Evolutionary conservation across 2,329 filamentous ascomycete genomes (phyloP).

Genomic region (Penicillium sclerotiorum): DNA sequence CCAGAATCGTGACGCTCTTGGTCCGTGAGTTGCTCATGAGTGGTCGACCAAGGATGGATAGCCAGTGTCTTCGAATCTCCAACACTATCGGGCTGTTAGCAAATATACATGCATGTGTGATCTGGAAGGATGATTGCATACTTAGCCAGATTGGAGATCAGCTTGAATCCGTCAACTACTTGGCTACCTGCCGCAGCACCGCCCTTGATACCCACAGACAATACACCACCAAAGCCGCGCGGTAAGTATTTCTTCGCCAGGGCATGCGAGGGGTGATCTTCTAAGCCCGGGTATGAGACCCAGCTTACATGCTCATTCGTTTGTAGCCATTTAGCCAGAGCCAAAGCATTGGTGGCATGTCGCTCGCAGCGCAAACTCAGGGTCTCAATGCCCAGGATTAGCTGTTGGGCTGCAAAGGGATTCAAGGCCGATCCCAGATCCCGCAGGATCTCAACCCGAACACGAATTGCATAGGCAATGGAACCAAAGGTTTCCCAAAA

Average conservation of each 20-base stretch:
- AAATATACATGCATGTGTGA: background rate
- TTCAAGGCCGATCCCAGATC: constrained; percentile 82
- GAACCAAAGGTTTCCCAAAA: constrained; percentile 92
- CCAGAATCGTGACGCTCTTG: constrained; percentile 80
- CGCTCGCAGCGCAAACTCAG: constrained; percentile 82
- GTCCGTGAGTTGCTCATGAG: constrained; percentile 86
- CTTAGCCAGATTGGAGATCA: constrained; percentile 95
- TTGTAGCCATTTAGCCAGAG: constrained; percentile 80
- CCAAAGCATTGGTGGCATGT: constrained; percentile 80
- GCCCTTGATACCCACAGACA: constrained; percentile 93
- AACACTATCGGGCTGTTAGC: constrained; percentile 49
- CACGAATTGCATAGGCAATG: constrained; percentile 81
- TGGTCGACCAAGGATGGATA: constrained; percentile 94
- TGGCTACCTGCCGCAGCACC: constrained; percentile 79
- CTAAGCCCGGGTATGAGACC: constrained; percentile 91
- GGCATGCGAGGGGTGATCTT: constrained; percentile 77
- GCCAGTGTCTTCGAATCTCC: constrained; percentile 94
- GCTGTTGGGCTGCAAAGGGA: constrained; percentile 90
- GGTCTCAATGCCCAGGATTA: constrained; percentile 87
- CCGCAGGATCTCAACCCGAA: constrained; percentile 85
- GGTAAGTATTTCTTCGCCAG: constrained; percentile 84
- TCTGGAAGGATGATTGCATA: constrained; percentile 32
- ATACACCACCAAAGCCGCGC: constrained; percentile 82
- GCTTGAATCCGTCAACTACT: constrained; percentile 90
- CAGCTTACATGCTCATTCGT: constrained; percentile 81